These are phyloP conservation scores for Phragmites australis DNA, from an alignment of 176 grass and related monocot genomes.

Conservation along the genomic window DNA sequence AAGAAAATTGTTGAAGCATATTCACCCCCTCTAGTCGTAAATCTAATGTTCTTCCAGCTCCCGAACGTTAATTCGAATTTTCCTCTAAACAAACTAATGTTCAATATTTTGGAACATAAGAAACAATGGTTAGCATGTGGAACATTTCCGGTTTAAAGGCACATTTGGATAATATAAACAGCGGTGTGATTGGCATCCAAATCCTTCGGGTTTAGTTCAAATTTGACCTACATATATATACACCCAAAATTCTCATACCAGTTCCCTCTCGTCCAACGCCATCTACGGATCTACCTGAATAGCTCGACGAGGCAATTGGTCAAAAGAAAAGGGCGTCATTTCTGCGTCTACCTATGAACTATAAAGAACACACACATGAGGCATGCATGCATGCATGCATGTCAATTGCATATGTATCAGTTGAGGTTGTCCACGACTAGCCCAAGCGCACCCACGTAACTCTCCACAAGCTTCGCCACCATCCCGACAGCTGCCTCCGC, in stretches of 20 bases:
- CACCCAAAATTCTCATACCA: not conserved
- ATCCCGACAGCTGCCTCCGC: constrained; percentile 4
- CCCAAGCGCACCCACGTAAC: constrained; percentile 41
- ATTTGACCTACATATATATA: not conserved
- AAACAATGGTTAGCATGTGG: too few relatives aligned
- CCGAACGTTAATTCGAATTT: too few relatives aligned
- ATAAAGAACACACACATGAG: not conserved
- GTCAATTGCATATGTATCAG: not conserved
- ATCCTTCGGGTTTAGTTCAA: not conserved
- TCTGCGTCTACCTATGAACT: not conserved
- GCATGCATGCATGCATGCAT: not conserved
- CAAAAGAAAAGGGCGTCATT: not conserved
- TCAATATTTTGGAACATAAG: too few relatives aligned
- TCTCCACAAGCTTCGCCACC: constrained; percentile 29
- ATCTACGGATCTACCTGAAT: not conserved
- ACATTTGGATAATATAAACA: too few relatives aligned
- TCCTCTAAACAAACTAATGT: too few relatives aligned
- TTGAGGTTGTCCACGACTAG: constrained; percentile 35
- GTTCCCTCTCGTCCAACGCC: not conserved
- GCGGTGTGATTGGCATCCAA: too few relatives aligned
- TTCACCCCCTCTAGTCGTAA: too few relatives aligned
- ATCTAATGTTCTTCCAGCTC: too few relatives aligned
- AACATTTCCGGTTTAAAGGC: too few relatives aligned
- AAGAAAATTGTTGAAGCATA: too few relatives aligned
- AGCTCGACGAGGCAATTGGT: not conserved